These are phyloP conservation scores for Coniochaeta hoffmannii DNA, from an alignment of 2,329 filamentous ascomycete genomes.

Conservation along the genomic window DNA sequence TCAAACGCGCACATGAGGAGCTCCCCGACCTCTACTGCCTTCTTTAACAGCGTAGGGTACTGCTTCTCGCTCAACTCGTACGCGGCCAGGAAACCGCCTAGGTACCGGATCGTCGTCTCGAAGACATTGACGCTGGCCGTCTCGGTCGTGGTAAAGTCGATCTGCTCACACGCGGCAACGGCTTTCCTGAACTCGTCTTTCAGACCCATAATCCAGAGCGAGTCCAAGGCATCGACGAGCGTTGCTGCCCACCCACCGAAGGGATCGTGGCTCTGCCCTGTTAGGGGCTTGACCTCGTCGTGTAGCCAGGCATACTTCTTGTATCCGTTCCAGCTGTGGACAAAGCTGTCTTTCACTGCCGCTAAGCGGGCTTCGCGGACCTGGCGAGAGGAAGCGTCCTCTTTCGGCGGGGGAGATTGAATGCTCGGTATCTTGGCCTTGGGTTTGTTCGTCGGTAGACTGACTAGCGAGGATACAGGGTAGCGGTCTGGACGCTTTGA, in stretches of 20 bases:
- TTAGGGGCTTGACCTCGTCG: slow-evolving; percentile 53
- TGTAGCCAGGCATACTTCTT: slow-evolving; percentile 53
- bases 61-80: slow-evolving; percentile 55
- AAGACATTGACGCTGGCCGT: slow-evolving; percentile 52
- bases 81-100: slow-evolving; percentile 58
- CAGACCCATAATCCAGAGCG: slow-evolving; percentile 64
- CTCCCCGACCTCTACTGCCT: slow-evolving; percentile 56
- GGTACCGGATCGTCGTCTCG: slow-evolving; percentile 62
- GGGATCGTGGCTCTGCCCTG: slow-evolving; percentile 41
- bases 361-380: slow-evolving; percentile 29
- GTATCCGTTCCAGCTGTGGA: slow-evolving; percentile 52
- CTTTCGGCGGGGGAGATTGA: slow-evolving; percentile 46
- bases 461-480: slow-evolving; percentile 21
- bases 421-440: slow-evolving; percentile 52
- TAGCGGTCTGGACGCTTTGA: slow-evolving; percentile 26
- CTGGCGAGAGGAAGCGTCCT: slow-evolving; percentile 25
- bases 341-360: slow-evolving; percentile 42
- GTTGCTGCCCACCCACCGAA: slow-evolving; percentile 61
- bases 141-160: slow-evolving; percentile 52
- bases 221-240: slow-evolving; percentile 56
- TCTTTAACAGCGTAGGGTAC: slow-evolving; percentile 46
- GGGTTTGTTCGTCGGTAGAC: slow-evolving; percentile 27
- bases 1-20: slow-evolving; percentile 61
- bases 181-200: slow-evolving; percentile 56
- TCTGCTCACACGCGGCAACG: slow-evolving; percentile 43